phyloP scores from a whole-genome alignment of 495 filamentous ascomycete genomes.

The Aspergillus heteromorphus region DNA sequence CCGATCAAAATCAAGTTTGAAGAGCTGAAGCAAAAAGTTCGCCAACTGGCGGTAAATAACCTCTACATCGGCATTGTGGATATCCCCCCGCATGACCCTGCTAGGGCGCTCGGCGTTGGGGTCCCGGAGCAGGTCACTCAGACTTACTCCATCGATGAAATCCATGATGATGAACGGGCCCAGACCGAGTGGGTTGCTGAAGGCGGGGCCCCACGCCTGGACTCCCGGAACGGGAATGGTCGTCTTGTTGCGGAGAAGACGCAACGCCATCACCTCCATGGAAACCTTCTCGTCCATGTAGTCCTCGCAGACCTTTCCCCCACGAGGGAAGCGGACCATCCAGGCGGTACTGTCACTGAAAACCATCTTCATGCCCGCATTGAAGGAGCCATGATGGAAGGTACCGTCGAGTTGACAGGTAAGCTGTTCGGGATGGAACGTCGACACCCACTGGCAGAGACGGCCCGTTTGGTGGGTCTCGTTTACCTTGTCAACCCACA shows the following conservation, averaged over 20 bases:
- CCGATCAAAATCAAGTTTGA: constrained; percentile 20
- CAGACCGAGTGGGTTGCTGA: constrained; percentile 29
- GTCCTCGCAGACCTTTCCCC: constrained; percentile 25
- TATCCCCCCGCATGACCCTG: constrained; percentile 21
- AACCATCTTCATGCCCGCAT: constrained; percentile 28
- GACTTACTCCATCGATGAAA: constrained; percentile 33
- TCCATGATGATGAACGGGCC: constrained; percentile 46
- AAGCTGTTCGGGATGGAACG: constrained; percentile 30
- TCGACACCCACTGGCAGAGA: constrained; percentile 34
- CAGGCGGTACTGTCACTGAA: constrained; percentile 29
- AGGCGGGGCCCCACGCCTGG: constrained; percentile 31
- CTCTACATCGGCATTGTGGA: constrained; percentile 20
- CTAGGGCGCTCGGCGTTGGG: constrained; percentile 9
- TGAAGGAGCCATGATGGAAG: constrained; percentile 34
- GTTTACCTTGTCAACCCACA: constrained; percentile 35
- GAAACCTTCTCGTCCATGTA: constrained; percentile 38
- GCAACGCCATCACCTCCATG: constrained; percentile 36
- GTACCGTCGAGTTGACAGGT: constrained; percentile 27
- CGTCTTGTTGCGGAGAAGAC: constrained; percentile 30
- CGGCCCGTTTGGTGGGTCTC: constrained; percentile 22
- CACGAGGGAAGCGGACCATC: constrained; percentile 37
- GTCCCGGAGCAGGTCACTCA: constrained; percentile 19
- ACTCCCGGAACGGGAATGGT: constrained; percentile 40
- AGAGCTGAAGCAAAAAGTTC: constrained; percentile 25
- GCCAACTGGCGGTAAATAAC: constrained; percentile 27